Evolutionary conservation across 1,139 yeast genomes (phyloP), one percentile per base, ranked within the genome.

Genomic region (Yamadazyma oceani): DNA sequence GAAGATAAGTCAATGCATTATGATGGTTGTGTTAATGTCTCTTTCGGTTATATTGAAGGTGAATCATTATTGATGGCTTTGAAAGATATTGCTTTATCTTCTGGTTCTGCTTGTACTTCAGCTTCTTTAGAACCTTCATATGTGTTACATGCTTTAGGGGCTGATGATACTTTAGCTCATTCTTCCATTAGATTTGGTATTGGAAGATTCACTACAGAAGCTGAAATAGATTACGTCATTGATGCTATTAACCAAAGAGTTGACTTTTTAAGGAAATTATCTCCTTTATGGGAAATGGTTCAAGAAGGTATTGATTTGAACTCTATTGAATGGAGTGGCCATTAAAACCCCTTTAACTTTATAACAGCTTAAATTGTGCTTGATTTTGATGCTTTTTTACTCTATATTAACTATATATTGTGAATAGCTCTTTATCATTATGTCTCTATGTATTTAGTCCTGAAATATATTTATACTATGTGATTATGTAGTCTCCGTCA

Each of bases 21-120:
- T 60, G 78, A 95, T 2, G 98, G 99, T 32, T 92, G 99, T 72
- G 95, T 92, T 41, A 92, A 92, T 60, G 81, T 92, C 46, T 90
- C 97, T 7, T 92, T 92, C 67, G 97, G 97, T 7, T 92, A 90
- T 58, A 85, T 92, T 52, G 99, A 92, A 70, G 99, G 99, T 51
- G 99, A 92, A 67, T 90, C 97, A 0, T 73, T 92, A 51, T 73
- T 92, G 54, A 92, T 92, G 99, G 98, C 98, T 1, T 78, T 92
- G 57, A 90, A 92, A 58, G 98, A 92, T 60, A 88, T 92, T 57
- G 98, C 98, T 0, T 75, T 92, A 49, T 85, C 95, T 44, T 87
- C 96, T 3, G 98, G 98, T 25, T 88, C 97, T n/a, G 98, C 98
- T 3, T 92, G 99, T 73, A 92, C 99, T 5, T 90, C 97, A 25